phyloP scores from a whole-genome alignment of 176 grass and related monocot species.

The Musa itinerans region DNA sequence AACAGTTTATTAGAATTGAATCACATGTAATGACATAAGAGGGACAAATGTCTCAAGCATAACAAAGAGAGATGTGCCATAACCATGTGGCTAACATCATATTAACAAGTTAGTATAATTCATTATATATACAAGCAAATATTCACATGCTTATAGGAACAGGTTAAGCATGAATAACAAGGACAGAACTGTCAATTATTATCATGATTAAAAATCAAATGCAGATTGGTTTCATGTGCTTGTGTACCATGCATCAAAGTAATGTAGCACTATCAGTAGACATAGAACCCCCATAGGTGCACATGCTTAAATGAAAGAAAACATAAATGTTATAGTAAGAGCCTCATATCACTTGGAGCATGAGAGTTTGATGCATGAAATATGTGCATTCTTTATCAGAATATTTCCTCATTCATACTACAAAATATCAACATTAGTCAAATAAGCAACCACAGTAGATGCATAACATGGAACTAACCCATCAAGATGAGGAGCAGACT shows the following conservation, averaged over 20 bases:
- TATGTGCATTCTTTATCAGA: background rate
- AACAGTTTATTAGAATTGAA: background rate
- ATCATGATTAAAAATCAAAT: too few relatives aligned
- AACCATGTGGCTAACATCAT: too few relatives aligned
- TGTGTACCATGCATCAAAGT: background rate
- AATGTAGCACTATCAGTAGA: background rate
- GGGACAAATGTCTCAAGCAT: background rate
- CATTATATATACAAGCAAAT: too few relatives aligned
- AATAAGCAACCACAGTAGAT: conserved; percentile 6
- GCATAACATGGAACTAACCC: conserved; percentile 35
- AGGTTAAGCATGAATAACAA: too few relatives aligned
- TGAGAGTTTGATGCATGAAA: background rate
- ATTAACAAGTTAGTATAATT: too few relatives aligned
- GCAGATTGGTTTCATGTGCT: too few relatives aligned
- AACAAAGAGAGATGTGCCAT: background rate
- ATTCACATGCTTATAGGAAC: too few relatives aligned
- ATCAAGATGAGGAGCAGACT: conserved; percentile 67
- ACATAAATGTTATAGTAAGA: background rate
- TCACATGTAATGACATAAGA: background rate
- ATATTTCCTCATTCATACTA: background rate
- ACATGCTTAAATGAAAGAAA: background rate
- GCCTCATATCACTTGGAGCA: background rate
- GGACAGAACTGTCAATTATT: too few relatives aligned
- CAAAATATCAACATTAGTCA: background rate
- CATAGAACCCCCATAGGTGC: background rate